These are phyloP conservation scores for Leishmania major DNA, from an alignment of 208 protist genomes.

Conservation along the genomic window DNA sequence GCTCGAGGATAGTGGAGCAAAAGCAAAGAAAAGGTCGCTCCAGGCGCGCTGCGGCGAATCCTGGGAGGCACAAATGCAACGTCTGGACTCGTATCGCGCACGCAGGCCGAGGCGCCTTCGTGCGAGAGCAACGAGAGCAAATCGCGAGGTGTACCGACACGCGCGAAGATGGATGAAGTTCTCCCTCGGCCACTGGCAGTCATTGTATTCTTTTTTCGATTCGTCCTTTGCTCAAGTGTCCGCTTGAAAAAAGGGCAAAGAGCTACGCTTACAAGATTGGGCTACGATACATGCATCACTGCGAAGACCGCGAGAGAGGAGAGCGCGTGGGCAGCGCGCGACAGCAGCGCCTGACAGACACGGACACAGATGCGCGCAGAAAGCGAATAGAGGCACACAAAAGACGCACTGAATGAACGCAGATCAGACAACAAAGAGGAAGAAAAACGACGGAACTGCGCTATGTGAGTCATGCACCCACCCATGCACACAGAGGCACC, in stretches of 20 bases:
- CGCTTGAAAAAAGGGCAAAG: background rate
- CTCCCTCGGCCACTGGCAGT: background rate
- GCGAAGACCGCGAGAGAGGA: background rate
- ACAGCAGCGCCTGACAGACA: background rate
- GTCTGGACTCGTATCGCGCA: background rate
- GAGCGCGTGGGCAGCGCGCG: background rate
- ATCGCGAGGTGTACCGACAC: background rate
- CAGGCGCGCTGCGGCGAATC: background rate
- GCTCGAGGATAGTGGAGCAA: background rate
- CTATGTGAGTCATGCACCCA: background rate
- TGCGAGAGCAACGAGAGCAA: background rate
- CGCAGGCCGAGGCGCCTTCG: background rate
- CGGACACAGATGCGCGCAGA: background rate
- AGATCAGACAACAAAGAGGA: too few species aligned
- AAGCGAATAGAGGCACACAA: background rate
- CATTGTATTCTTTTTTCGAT: background rate
- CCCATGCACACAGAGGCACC: background rate
- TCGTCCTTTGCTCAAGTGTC: background rate
- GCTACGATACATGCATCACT: background rate
- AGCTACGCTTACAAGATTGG: background rate
- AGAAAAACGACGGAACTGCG: background rate
- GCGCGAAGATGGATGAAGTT: background rate
- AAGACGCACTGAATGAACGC: background rate
- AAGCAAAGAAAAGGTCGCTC: background rate
- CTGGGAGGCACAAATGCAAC: background rate